Conservation (phyloP, 2,329 filamentous ascomycete genomes). For the Lachnellula arida region DNA sequence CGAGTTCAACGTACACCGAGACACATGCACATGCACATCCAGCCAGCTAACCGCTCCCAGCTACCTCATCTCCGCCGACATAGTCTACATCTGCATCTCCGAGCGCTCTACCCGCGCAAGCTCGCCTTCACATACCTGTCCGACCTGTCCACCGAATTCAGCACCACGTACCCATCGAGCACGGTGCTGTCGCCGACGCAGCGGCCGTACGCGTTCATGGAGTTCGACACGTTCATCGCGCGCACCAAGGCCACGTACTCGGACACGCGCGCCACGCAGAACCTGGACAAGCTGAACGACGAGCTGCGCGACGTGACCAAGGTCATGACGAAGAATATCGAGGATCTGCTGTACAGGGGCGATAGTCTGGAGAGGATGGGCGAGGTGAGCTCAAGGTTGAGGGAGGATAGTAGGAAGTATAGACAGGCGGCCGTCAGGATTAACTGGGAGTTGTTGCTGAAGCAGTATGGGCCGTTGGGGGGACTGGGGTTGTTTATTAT, state of each 20-base stretch:
- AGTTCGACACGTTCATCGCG: slow-evolving; percentile 96
- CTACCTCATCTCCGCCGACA: slow-evolving; percentile 77
- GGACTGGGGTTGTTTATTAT: slow-evolving; percentile 77
- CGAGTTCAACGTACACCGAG: not conserved
- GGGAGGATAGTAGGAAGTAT: slow-evolving; percentile 95
- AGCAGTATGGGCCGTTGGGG: slow-evolving; percentile 93
- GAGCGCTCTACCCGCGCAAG: slow-evolving; percentile 92
- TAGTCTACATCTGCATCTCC: slow-evolving; percentile 92
- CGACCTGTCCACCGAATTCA: slow-evolving; percentile 88
- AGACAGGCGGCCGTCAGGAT: slow-evolving; percentile 87
- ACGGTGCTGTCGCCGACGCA: slow-evolving; percentile 72
- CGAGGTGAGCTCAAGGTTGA: slow-evolving; percentile 79
- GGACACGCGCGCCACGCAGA: slow-evolving; percentile 83
- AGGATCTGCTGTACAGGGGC: slow-evolving; percentile 91
- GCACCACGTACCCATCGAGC: slow-evolving; percentile 68
- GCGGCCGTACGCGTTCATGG: slow-evolving; percentile 93
- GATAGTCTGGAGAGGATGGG: slow-evolving; percentile 97
- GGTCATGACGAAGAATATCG: slow-evolving; percentile 99
- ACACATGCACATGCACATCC: not conserved
- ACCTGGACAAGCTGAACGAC: slow-evolving; percentile 92
- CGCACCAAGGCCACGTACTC: slow-evolving; percentile 92
- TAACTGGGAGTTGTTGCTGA: slow-evolving; percentile 94
- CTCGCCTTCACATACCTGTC: slow-evolving; percentile 97
- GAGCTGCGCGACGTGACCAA: slow-evolving; percentile 97
- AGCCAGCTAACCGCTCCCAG: slow-evolving; percentile 38